Percentiles rank a stretch among this genome's conserved stretches.
Conservation (phyloP, 495 filamentous ascomycete species). For the Sphaerosporella brunnea region DNA sequence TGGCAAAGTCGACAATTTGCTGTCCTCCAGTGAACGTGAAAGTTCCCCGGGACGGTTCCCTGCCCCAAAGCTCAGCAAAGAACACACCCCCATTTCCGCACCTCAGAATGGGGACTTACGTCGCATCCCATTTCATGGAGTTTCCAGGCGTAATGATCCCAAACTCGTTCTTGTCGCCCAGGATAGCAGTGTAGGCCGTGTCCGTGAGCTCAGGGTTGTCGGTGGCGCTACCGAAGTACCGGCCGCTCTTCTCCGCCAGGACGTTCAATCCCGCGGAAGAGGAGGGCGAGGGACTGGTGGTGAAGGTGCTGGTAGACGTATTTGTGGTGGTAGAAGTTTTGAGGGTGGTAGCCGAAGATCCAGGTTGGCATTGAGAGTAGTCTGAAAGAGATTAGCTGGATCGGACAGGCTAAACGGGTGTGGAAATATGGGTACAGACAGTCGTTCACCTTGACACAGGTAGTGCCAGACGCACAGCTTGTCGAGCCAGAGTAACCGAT, state of each 20-base stretch:
- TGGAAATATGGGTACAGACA: not conserved
- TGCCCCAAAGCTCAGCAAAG: too few relatives aligned
- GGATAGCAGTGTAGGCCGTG: slow-evolving; percentile 31
- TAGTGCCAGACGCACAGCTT: slow-evolving; percentile 7
- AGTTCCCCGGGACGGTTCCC: slow-evolving; percentile 27
- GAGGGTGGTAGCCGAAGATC: not conserved
- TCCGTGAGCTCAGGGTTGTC: slow-evolving; percentile 38
- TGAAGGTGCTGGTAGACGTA: slow-evolving; percentile 10
- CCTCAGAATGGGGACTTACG: too few relatives aligned
- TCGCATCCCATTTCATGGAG: slow-evolving; percentile 45
- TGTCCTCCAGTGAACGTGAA: slow-evolving; percentile 39
- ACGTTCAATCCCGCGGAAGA: slow-evolving; percentile 30
- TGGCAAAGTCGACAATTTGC: slow-evolving; percentile 43
- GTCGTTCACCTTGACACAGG: slow-evolving; percentile 12
- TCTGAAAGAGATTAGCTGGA: not conserved
- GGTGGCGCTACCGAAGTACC: slow-evolving; percentile 43
- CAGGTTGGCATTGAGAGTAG: not conserved
- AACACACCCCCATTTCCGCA: too few relatives aligned
- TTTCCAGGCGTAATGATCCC: slow-evolving; percentile 51
- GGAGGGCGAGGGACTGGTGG: slow-evolving; percentile 26
- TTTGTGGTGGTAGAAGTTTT: slow-evolving; percentile 1
- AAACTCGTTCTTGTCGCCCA: slow-evolving; percentile 42
- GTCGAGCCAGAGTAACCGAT: slow-evolving; percentile 9
- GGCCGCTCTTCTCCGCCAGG: slow-evolving; percentile 35
- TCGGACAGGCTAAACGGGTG: not conserved